Conservation (phyloP, 2,329 filamentous ascomycete genomes). For the Rutstroemia sydowiana region DNA sequence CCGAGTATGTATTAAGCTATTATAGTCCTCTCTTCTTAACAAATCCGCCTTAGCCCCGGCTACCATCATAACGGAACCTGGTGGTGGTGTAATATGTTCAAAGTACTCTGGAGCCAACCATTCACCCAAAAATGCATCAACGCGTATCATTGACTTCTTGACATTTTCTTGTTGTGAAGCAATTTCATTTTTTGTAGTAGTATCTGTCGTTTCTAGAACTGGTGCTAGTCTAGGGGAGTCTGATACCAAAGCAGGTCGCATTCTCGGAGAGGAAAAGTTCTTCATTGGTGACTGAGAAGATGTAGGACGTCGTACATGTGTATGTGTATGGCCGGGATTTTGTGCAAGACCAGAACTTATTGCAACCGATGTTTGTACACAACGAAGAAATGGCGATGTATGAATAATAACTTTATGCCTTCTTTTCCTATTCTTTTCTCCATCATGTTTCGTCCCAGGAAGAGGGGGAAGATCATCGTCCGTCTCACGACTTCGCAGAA, state of each 20-base stretch:
- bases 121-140: constrained; percentile 91
- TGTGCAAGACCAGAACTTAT: constrained; percentile 80
- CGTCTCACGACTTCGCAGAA: constrained; percentile 49
- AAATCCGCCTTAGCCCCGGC: constrained; percentile 83
- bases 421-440: constrained; percentile 38
- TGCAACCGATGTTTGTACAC: constrained; percentile 83
- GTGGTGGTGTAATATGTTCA: constrained; percentile 83
- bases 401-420: constrained; percentile 79
- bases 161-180: constrained; percentile 27
- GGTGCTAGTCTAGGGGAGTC: constrained; percentile 25
- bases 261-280: constrained; percentile 25
- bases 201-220: constrained; percentile 22
- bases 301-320: constrained; percentile 24
- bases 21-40: constrained; percentile 65
- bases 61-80: constrained; percentile 79
- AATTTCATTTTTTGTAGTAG: constrained; percentile 8
- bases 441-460: constrained; percentile 11
- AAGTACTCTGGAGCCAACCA: constrained; percentile 95
- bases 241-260: constrained; percentile 21
- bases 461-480: constrained; percentile 24
- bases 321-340: constrained; percentile 34
- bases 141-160: constrained; percentile 59
- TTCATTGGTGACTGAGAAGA: constrained; percentile 10
- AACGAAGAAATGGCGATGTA: constrained; percentile 88
- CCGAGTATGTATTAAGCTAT: constrained; percentile 29